Evolutionary conservation across 1,284 basidiomycete species (phyloP), one percentile per base, ranked within the genome.

Genomic region (Leccinum colubrinum): DNA sequence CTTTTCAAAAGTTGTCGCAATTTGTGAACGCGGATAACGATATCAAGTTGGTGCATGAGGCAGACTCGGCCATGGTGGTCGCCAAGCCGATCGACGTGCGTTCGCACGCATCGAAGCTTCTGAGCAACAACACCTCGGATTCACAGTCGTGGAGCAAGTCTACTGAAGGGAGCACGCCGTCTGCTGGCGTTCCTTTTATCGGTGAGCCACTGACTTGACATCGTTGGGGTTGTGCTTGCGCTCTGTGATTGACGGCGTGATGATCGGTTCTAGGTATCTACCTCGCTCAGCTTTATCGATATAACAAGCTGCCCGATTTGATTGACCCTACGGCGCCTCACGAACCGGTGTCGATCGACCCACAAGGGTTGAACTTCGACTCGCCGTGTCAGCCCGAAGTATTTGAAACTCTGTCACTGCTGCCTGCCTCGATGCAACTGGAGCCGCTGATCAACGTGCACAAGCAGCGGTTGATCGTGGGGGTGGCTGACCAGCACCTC

Each of bases 111-210:
- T 69, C 79, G 8, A 80, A n/a, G n/a, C n/a, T 81, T 25, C 75
- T 81, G 60, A 82, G 81, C 63, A 78, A 80, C 79, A 55, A 77
- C 70, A 57, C 74, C 62, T 67, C 74, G 52, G 76, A 79, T 55
- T 65, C 74, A 66, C 60, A 78, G 7, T 69, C 76, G 25, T 73
- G 77, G 58, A 74, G 77, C 43, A 86, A 80, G 69, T 72, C 74
- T n/a, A 73, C 75, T 6, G 85, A 86, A 25, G 73, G 74, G 56
- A 82, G 79, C 61, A 60, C 67, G 14, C 79, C 82, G 12, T 74
- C 82, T 8, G 79, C 82, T 9, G 92, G 91, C 69, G 82, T 93
- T 20, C 92, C 92, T 1, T 93, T 93, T 77, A 84, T 93, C 39
- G 90, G 91, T 90, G 66, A 59, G 83, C 76, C 58, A 57, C 14